Conservation (phyloP, 2,329 filamentous ascomycete species). For the Polytolypa hystricis region DNA sequence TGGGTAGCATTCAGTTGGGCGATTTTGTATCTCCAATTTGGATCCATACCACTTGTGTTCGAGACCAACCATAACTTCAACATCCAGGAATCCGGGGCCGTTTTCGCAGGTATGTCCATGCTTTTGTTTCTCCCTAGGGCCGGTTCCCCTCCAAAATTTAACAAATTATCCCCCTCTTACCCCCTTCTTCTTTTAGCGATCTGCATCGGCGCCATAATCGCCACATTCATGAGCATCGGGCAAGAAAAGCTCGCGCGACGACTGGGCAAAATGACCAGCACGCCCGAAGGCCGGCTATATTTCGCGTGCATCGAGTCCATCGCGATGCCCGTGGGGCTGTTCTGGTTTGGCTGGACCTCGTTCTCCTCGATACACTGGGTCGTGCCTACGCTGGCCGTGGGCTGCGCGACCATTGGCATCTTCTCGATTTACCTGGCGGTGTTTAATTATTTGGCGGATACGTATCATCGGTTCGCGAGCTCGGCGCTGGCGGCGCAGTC, state of each 20-base stretch:
- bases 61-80: slow-evolving; percentile 55
- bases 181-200: slow-evolving; percentile 41
- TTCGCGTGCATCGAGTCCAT: slow-evolving; percentile 67
- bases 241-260: slow-evolving; percentile 56
- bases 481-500: slow-evolving; percentile 78
- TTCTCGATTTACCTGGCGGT: slow-evolving; percentile 77
- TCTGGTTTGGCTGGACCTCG: slow-evolving; percentile 68
- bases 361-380: slow-evolving; percentile 57
- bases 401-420: slow-evolving; percentile 71
- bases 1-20: slow-evolving; percentile 90
- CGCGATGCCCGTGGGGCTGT: slow-evolving; percentile 67
- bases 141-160: background rate
- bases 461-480: slow-evolving; percentile 73
- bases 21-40: slow-evolving; percentile 74
- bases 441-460: slow-evolving; percentile 88
- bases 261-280: slow-evolving; percentile 34
- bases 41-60: slow-evolving; percentile 70
- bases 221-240: slow-evolving; percentile 57
- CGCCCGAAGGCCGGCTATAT: slow-evolving; percentile 70
- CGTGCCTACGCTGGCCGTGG: slow-evolving; percentile 57
- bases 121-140: background rate
- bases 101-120: slow-evolving; percentile 50
- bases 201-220: slow-evolving; percentile 53
- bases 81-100: slow-evolving; percentile 54
- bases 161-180: too few relatives aligned